Evolutionary conservation across 1,284 basidiomycete genomes (phyloP).

Genomic region (Irpex lacteus): DNA sequence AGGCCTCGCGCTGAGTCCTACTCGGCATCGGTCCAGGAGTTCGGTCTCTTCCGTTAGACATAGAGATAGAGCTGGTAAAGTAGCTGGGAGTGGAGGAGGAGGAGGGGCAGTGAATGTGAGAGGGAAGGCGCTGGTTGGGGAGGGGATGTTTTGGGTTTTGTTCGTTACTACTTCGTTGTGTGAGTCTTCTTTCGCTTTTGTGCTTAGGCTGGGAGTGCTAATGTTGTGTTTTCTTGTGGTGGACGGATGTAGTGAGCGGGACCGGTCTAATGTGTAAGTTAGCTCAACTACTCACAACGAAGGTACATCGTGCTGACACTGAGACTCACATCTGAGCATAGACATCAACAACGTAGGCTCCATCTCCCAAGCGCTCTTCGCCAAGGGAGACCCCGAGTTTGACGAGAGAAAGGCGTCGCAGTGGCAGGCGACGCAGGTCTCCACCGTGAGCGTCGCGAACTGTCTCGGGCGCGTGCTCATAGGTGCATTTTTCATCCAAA

Average conservation of each 20-base stretch:
- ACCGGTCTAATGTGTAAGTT: constrained; percentile 84
- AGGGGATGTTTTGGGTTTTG: constrained; percentile 75
- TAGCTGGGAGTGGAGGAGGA: constrained; percentile 8
- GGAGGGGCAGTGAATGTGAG: constrained; percentile 38
- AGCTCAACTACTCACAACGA: background rate
- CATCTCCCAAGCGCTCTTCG: constrained; percentile 83
- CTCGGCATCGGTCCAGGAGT: constrained; percentile 23
- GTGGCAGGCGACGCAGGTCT: constrained; percentile 87
- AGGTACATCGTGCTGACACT: too few relatives aligned
- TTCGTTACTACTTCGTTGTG: constrained; percentile 69
- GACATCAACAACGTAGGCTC: constrained; percentile 96
- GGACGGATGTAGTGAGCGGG: constrained; percentile 62
- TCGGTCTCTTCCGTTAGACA: constrained; percentile 19
- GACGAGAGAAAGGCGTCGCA: constrained; percentile 65
- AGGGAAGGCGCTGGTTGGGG: constrained; percentile 44
- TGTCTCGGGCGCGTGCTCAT: constrained; percentile 79
- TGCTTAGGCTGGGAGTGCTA: background rate
- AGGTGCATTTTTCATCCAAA: too few relatives aligned
- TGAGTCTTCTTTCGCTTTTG: constrained; percentile 34
- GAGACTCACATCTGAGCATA: constrained; percentile 28
- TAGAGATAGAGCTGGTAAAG: background rate
- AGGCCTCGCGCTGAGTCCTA: constrained; percentile 27
- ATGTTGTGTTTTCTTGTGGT: background rate
- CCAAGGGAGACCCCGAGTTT: constrained; percentile 60
- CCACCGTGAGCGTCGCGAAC: constrained; percentile 82